A percentile compares a stretch with the other conserved stretches of the same genome.
Evolutionary conservation across 169 alveolate species (phyloP).

Genomic region (Plasmodium yoelii): DNA sequence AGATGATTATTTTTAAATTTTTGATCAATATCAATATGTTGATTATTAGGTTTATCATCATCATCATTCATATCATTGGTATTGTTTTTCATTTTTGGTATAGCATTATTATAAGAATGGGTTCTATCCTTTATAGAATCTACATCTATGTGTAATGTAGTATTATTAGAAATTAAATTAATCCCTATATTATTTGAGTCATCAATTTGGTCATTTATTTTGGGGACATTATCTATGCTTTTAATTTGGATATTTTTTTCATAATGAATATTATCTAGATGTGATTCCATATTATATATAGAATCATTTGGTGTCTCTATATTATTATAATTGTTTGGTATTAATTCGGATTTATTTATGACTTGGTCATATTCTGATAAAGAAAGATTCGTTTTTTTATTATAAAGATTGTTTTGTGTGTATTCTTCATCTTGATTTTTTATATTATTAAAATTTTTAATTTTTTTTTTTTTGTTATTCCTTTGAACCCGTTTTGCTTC

Average conservation of each 20-base stretch:
- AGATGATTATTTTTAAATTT: slow-evolving; percentile 7
- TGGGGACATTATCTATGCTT: no score
- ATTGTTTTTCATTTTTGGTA: neutral
- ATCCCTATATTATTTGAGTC: neutral
- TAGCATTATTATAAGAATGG: neutral
- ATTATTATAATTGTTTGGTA: no score
- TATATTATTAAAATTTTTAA: neutral
- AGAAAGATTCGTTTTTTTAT: no score
- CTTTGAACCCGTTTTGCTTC: slow-evolving; percentile 20
- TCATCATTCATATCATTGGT: neutral
- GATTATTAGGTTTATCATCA: neutral
- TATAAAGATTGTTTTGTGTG: no score
- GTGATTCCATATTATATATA: no score
- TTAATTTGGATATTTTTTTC: no score
- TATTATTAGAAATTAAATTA: neutral
- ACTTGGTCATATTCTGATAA: no score
- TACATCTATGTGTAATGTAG: neutral
- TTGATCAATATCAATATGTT: neutral
- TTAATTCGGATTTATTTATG: no score
- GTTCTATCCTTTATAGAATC: no score
- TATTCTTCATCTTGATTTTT: neutral
- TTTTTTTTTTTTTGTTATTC: slow-evolving; percentile 21
- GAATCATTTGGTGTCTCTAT: no score
- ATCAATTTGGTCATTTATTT: no score
- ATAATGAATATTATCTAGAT: no score